phyloP scores from a whole-genome alignment of 129 eudicot species.

The Centaurea solstitialis region DNA sequence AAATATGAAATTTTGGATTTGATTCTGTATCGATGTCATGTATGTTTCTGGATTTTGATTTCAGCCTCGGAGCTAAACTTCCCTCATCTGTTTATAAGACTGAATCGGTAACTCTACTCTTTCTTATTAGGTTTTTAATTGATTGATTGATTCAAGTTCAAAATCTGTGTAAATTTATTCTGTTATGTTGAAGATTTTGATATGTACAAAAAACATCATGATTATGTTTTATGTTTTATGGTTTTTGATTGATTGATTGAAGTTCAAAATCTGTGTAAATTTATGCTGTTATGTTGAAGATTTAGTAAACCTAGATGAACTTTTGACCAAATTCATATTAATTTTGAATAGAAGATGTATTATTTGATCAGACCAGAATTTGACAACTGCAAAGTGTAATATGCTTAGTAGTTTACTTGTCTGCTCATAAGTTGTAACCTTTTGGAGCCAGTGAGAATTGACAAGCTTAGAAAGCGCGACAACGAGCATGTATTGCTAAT shows the following conservation, averaged over 20 bases:
- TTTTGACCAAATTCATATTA: background rate
- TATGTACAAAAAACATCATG: background rate
- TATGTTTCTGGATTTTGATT: constrained; percentile 16
- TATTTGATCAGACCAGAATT: background rate
- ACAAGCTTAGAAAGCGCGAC: no score
- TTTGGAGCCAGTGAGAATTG: background rate
- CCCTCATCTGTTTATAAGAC: constrained; percentile 57
- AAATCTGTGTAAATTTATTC: background rate
- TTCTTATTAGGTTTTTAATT: background rate
- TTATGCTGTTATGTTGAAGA: background rate
- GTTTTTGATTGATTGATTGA: background rate
- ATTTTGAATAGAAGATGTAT: background rate
- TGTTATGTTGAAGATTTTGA: background rate
- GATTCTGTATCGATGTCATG: background rate
- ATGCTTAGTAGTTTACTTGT: background rate
- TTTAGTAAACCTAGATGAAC: background rate
- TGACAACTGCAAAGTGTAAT: background rate
- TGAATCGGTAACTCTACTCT: constrained; percentile 38
- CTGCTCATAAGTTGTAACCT: background rate
- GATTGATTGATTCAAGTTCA: background rate
- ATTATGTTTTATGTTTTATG: no score
- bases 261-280: background rate
- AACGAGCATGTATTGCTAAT: no score
- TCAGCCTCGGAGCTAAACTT: constrained; percentile 83
- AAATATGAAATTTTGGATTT: background rate